Evolutionary conservation across 2,329 filamentous ascomycete genomes (phyloP).

Genomic region (Exophiala bonariae): DNA sequence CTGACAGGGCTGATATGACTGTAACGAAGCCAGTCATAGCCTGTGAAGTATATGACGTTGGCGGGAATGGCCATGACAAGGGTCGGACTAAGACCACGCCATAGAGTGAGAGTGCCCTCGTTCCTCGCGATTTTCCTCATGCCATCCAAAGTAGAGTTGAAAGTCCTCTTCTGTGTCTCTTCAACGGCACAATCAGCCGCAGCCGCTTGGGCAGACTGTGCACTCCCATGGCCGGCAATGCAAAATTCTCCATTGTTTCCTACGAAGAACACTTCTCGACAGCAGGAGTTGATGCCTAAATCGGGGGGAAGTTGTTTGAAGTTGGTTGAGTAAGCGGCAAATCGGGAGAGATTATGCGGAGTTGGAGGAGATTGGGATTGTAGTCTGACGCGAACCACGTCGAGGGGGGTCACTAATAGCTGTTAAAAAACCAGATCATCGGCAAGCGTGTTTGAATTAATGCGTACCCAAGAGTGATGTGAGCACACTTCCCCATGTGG

Average conservation of each 20-base stretch:
- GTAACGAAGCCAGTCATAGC: conserved; percentile 90
- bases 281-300: conserved; percentile 90
- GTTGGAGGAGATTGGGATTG: conserved; percentile 72
- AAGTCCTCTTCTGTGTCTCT: conserved; percentile 77
- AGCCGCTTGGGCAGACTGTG: conserved; percentile 46
- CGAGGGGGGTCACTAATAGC: conserved; percentile 79
- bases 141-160: conserved; percentile 89
- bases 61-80: conserved; percentile 90
- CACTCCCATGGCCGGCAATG: conserved; percentile 59
- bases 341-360: conserved; percentile 57
- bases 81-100: conserved; percentile 92
- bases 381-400: conserved; percentile 91
- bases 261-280: conserved; percentile 94
- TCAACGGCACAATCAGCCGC: conserved; percentile 78
- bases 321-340: conserved; percentile 50
- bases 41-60: conserved; percentile 98
- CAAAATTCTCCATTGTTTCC: conserved; percentile 82
- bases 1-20: conserved; percentile 72
- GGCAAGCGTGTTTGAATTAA: conserved; percentile 1
- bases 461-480: conserved; percentile 80
- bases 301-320: conserved; percentile 75
- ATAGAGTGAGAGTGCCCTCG: conserved; percentile 82
- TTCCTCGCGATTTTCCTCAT: conserved; percentile 92
- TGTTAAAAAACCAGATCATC: conserved; percentile 1
- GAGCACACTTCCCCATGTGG: conserved; percentile 83